These are phyloP conservation scores for Sanguinoderma infundibulare DNA, from an alignment of 1,284 basidiomycete genomes.

Conservation along the genomic window DNA sequence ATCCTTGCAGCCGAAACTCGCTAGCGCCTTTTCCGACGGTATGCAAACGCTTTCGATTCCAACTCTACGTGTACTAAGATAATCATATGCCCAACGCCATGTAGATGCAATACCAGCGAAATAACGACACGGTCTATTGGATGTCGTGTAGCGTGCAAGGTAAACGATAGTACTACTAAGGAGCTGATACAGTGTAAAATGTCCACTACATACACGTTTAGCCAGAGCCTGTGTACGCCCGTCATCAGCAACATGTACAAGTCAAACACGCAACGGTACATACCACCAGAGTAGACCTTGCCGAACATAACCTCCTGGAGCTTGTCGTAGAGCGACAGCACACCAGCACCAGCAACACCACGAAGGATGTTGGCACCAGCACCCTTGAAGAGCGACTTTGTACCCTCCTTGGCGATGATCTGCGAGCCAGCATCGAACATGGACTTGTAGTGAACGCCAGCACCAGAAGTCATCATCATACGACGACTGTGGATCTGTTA, in stretches of 20 bases:
- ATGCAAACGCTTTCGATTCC: constrained; percentile 29
- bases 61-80: constrained; percentile 26
- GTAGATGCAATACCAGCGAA: constrained; percentile 30
- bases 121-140: constrained; percentile 40
- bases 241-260: not conserved
- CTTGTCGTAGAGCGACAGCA: constrained; percentile 93
- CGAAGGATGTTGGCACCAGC: constrained; percentile 98
- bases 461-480: constrained; percentile 95
- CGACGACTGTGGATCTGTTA: constrained; percentile 67
- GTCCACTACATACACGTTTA: constrained; percentile 38
- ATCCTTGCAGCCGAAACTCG: no score
- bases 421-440: constrained; percentile 87
- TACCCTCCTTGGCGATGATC: constrained; percentile 91
- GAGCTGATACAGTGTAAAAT: constrained; percentile 33
- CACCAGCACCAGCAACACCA: constrained; percentile 98
- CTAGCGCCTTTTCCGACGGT: constrained; percentile 14
- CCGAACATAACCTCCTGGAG: constrained; percentile 91
- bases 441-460: constrained; percentile 87
- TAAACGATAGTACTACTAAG: constrained; percentile 38
- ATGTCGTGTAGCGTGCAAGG: constrained; percentile 36
- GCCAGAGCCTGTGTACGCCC: constrained; percentile 47
- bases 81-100: constrained; percentile 27
- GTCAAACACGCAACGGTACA: constrained; percentile 14
- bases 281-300: constrained; percentile 91
- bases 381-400: constrained; percentile 91